Conservation (phyloP, 2,329 filamentous ascomycete species). For the Dryadomyces quercivorus region DNA sequence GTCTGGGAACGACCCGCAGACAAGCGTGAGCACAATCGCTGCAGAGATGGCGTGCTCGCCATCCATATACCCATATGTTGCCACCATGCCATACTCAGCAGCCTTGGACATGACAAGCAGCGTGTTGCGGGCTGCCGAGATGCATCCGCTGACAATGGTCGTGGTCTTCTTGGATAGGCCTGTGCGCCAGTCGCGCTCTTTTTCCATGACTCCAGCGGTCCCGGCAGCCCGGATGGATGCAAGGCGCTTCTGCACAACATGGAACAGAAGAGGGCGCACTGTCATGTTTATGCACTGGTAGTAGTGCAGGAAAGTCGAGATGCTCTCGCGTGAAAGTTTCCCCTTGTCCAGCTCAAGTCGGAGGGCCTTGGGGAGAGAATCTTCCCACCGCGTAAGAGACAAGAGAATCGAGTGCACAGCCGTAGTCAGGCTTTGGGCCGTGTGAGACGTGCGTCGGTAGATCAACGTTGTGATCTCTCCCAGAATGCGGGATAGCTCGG, state of each 20-base stretch:
- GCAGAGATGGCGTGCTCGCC: slow-evolving; percentile 43
- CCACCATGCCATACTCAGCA: slow-evolving; percentile 35
- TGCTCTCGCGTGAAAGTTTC: slow-evolving; percentile 18
- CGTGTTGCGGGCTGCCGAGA: slow-evolving; percentile 35
- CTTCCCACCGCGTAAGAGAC: slow-evolving; percentile 36
- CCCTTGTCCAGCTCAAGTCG: slow-evolving; percentile 34
- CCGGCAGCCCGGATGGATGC: slow-evolving; percentile 17
- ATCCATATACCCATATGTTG: slow-evolving; percentile 46
- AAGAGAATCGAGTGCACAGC: slow-evolving; percentile 38
- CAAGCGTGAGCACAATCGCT: slow-evolving; percentile 40
- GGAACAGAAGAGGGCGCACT: slow-evolving; percentile 37
- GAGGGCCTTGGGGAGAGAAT: slow-evolving; percentile 31
- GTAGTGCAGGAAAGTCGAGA: slow-evolving; percentile 39
- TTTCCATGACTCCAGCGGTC: slow-evolving; percentile 11
- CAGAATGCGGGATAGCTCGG: slow-evolving; percentile 37
- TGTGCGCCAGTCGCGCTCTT: slow-evolving; percentile 30
- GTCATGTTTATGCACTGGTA: slow-evolving; percentile 48
- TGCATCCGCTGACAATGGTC: slow-evolving; percentile 38
- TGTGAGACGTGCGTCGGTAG: slow-evolving; percentile 29
- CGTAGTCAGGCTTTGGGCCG: slow-evolving; percentile 27
- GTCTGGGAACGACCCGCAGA: slow-evolving; percentile 37
- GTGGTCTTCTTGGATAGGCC: slow-evolving; percentile 35
- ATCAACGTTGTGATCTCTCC: slow-evolving; percentile 34
- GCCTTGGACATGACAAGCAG: slow-evolving; percentile 36
- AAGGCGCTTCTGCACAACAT: slow-evolving; percentile 37